A percentile compares a stretch with the other conserved stretches of the same genome.
Conservation (phyloP, 1,284 basidiomycete genomes). For the Boletus mariae region DNA sequence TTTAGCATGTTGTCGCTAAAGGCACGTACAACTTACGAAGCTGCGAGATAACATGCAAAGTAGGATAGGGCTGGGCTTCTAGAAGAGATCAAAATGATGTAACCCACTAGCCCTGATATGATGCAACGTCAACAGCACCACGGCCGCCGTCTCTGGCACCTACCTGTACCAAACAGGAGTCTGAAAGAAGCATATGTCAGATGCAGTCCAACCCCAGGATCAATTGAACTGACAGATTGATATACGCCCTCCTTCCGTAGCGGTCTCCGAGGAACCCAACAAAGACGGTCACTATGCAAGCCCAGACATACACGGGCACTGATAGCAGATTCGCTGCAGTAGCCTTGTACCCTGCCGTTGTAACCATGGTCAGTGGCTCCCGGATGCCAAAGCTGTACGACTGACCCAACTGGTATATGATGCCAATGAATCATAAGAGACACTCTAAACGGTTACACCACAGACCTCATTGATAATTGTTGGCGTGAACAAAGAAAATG, state of each 20-base stretch:
- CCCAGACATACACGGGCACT: conserved; percentile 50
- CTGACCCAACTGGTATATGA: conserved; percentile 19
- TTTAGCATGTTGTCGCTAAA: conserved; percentile 4
- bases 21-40: conserved; percentile 36
- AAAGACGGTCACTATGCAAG: conserved; percentile 46
- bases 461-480: conserved; percentile 48
- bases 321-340: conserved; percentile 52
- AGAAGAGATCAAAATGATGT: conserved; percentile 48
- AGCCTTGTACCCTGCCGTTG: conserved; percentile 41
- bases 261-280: conserved; percentile 37
- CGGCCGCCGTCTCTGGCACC: neutral
- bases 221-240: conserved; percentile 42
- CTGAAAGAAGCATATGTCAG: conserved; percentile 15
- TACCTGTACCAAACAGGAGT: conserved; percentile 35
- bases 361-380: neutral
- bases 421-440: neutral
- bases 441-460: neutral
- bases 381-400: neutral
- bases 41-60: conserved; percentile 45
- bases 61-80: conserved; percentile 42
- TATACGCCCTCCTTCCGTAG: conserved; percentile 40
- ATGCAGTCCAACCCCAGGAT: conserved; percentile 3
- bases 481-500: conserved; percentile 55
- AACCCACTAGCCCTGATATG: conserved; percentile 42
- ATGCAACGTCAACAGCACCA: conserved; percentile 1